Evolutionary conservation across 352 stramenopile species (phyloP).

Genomic region (Nothophytophthora sp.): DNA sequence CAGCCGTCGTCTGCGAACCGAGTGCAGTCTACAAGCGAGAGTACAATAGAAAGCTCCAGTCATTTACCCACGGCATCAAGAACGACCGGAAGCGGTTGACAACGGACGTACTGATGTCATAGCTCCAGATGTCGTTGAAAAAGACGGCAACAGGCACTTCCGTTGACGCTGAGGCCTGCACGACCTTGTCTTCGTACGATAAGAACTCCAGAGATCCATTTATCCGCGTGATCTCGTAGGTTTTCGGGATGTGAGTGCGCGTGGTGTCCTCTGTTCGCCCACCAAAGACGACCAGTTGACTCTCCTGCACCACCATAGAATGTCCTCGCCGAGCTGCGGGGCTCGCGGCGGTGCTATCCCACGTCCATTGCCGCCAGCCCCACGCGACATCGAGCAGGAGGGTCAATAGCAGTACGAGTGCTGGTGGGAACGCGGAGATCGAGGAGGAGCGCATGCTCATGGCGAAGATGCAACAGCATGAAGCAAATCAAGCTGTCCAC

Average conservation of each 20-base stretch:
- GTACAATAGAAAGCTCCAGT: background rate
- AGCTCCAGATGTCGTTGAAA: constrained; percentile 97
- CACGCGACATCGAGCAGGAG: constrained; percentile 8
- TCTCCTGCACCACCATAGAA: constrained; percentile 86
- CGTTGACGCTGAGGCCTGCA: constrained; percentile 36
- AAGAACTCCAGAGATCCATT: constrained; percentile 87
- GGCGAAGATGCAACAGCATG: no score
- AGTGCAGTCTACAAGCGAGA: constrained; percentile 54
- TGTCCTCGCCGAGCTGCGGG: constrained; percentile 84
- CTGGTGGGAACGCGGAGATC: no score
- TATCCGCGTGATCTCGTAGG: constrained; percentile 84
- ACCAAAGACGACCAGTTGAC: constrained; percentile 91
- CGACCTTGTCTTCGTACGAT: constrained; percentile 89
- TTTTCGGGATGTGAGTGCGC: constrained; percentile 89
- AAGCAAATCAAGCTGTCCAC: no score
- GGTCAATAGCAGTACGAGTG: constrained; percentile 10
- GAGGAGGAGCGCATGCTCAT: no score
- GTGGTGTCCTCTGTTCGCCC: constrained; percentile 91
- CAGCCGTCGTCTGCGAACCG: constrained; percentile 89
- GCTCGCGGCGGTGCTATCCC: constrained; percentile 41
- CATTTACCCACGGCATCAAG: no score
- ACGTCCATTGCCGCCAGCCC: constrained; percentile 90
- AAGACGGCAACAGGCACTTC: constrained; percentile 85
- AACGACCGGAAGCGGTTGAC: no score
- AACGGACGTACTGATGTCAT: constrained; percentile 82